phyloP scores from a whole-genome alignment of 192 early-diverging fungal species.

The Linnemannia schmuckeri region DNA sequence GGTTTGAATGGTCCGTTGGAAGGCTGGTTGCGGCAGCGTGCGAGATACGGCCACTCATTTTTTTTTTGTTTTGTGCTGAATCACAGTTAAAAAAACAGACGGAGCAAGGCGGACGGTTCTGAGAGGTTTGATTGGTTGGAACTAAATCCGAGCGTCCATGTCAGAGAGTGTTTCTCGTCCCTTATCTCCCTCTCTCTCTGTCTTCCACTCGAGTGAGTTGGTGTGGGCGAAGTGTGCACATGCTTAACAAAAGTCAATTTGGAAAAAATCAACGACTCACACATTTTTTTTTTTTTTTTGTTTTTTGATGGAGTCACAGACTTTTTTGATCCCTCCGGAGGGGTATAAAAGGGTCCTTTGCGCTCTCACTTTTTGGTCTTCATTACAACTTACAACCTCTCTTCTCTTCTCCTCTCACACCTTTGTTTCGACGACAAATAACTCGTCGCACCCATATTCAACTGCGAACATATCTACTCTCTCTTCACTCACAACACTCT shows the following conservation, averaged over 20 bases:
- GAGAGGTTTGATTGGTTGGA: not conserved
- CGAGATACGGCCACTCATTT: too few species aligned
- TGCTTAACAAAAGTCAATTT: not conserved
- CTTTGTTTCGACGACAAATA: not conserved
- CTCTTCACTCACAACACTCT: not conserved
- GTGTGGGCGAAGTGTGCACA: constrained; percentile 5
- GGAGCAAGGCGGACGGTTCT: not conserved
- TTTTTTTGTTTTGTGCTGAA: not conserved
- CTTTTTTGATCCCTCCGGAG: not conserved
- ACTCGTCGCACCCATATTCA: not conserved
- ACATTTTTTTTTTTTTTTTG: not conserved
- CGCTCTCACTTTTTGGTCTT: not conserved
- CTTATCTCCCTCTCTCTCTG: not conserved
- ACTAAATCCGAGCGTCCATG: not conserved
- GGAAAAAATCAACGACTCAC: not conserved
- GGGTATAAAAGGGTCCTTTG: not conserved
- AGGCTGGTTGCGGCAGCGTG: too few species aligned
- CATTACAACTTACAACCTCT: not conserved
- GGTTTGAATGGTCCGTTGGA: not conserved
- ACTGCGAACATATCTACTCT: not conserved
- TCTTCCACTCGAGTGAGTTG: not conserved
- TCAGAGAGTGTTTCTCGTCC: not conserved
- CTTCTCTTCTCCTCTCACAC: not conserved
- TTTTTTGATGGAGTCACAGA: not conserved
- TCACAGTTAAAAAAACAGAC: not conserved